phyloP scores from a whole-genome alignment of 352 stramenopile species.

The Phytophthora boehmeriae region DNA sequence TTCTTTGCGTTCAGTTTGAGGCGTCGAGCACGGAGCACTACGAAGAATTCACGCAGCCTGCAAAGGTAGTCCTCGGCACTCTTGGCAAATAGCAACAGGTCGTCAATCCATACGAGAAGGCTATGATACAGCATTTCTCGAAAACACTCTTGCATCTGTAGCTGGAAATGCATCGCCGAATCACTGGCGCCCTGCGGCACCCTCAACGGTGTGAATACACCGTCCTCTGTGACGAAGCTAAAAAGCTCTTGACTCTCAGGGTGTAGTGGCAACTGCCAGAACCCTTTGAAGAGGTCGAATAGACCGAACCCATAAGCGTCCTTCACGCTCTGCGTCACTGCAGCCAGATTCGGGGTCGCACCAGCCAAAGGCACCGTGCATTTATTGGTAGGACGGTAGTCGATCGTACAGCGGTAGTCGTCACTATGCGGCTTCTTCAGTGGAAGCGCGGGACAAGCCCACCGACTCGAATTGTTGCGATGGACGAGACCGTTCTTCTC shows the following conservation, averaged over 20 bases:
- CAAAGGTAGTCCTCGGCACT: slow-evolving; percentile 20
- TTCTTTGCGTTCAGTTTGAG: slow-evolving; percentile 26
- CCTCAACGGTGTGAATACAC: slow-evolving; percentile 22
- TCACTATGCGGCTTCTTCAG: slow-evolving; percentile 16
- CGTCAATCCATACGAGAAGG: slow-evolving; percentile 36
- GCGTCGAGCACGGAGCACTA: slow-evolving; percentile 11
- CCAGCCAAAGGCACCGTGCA: slow-evolving; percentile 18
- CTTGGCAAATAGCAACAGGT: slow-evolving; percentile 26
- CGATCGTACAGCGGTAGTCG: slow-evolving; percentile 21
- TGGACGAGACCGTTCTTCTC: slow-evolving; percentile 11
- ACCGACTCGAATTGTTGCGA: slow-evolving; percentile 20
- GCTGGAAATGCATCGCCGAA: neutral
- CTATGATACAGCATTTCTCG: slow-evolving; percentile 1
- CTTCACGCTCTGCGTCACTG: slow-evolving; percentile 10
- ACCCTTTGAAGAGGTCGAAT: slow-evolving; percentile 27
- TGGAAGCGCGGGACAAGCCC: slow-evolving; percentile 14
- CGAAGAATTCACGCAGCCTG: slow-evolving; percentile 24
- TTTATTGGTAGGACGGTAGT: slow-evolving; percentile 17
- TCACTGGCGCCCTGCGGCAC: neutral
- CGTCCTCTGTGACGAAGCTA: slow-evolving; percentile 23
- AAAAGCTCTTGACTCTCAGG: slow-evolving; percentile 17
- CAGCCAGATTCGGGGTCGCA: slow-evolving; percentile 16
- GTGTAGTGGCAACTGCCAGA: slow-evolving; percentile 22
- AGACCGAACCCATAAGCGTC: slow-evolving; percentile 18
- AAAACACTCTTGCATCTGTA: neutral